These are phyloP conservation scores for Physcia stellaris DNA, from an alignment of 495 filamentous ascomycete genomes.

Conservation along the genomic window DNA sequence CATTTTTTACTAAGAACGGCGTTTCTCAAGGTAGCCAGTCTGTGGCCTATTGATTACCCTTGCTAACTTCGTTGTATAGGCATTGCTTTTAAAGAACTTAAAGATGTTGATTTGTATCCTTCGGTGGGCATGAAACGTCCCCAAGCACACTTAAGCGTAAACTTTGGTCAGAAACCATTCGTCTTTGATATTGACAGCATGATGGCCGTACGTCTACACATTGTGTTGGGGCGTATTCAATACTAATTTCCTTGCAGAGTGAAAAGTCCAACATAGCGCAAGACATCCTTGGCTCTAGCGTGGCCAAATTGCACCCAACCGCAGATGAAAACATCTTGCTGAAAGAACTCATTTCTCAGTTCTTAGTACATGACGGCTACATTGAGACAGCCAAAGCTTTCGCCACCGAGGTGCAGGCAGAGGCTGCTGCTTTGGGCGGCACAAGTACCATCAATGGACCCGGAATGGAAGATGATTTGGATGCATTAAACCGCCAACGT, in stretches of 20 bases:
- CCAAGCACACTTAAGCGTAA: constrained; percentile 68
- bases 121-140: constrained; percentile 89
- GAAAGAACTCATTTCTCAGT: constrained; percentile 75
- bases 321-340: constrained; percentile 65
- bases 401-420: constrained; percentile 63
- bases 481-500: constrained; percentile 83
- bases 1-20: constrained; percentile 95
- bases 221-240: neutral
- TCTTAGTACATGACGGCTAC: constrained; percentile 89
- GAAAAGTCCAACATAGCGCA: constrained; percentile 44
- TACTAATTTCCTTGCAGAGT: constrained; percentile 30
- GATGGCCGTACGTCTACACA: constrained; percentile 50
- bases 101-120: constrained; percentile 58
- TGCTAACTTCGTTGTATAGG: constrained; percentile 30
- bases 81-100: constrained; percentile 68
- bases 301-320: constrained; percentile 45
- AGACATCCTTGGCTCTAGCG: constrained; percentile 39
- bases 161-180: constrained; percentile 87
- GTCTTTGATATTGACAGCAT: constrained; percentile 84
- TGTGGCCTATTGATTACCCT: neutral
- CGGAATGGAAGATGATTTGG: constrained; percentile 71
- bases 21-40: constrained; percentile 46
- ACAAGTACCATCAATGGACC: constrained; percentile 35
- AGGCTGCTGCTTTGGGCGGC: constrained; percentile 48
- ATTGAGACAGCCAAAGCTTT: constrained; percentile 90